Evolutionary conservation across 164 flowering plant genomes (phyloP).

Genomic region (Annona cherimola): DNA sequence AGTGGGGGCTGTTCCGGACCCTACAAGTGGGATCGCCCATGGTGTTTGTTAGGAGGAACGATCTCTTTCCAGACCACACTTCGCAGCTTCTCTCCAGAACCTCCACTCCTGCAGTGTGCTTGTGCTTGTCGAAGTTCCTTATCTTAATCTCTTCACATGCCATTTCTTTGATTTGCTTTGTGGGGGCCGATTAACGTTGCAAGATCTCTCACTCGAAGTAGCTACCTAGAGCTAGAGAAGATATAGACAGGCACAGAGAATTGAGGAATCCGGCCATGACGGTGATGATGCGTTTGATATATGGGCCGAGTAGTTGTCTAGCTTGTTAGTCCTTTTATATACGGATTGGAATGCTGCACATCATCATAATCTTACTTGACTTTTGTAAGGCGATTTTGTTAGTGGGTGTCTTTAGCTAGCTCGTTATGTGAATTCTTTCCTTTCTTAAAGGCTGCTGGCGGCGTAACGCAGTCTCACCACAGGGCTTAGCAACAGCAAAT

Average conservation of each 20-base stretch:
- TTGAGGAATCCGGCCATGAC: neutral
- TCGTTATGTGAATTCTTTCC: neutral
- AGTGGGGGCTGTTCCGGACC: conserved; percentile 33
- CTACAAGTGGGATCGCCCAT: conserved; percentile 77
- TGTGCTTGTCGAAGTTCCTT: conserved; percentile 38
- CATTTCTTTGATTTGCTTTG: conserved; percentile 5
- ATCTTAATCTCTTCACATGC: conserved; percentile 28
- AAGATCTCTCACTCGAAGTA: neutral
- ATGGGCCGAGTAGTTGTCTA: neutral
- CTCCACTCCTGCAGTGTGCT: conserved; percentile 39
- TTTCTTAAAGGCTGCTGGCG: neutral
- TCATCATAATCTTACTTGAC: neutral
- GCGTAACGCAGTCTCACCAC: neutral
- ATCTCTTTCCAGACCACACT: conserved; percentile 42
- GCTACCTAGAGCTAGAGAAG: neutral
- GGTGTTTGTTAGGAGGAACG: conserved; percentile 49
- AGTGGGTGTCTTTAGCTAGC: neutral
- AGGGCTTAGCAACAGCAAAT: neutral
- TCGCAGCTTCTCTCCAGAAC: conserved; percentile 56
- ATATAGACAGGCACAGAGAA: neutral
- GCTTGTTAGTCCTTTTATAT: neutral
- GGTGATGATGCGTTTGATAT: neutral
- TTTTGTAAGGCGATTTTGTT: neutral
- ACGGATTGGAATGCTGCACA: neutral
- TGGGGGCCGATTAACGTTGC: neutral